Evolutionary conservation across 129 eudicot species (phyloP).

Genomic region (Apium graveolens): DNA sequence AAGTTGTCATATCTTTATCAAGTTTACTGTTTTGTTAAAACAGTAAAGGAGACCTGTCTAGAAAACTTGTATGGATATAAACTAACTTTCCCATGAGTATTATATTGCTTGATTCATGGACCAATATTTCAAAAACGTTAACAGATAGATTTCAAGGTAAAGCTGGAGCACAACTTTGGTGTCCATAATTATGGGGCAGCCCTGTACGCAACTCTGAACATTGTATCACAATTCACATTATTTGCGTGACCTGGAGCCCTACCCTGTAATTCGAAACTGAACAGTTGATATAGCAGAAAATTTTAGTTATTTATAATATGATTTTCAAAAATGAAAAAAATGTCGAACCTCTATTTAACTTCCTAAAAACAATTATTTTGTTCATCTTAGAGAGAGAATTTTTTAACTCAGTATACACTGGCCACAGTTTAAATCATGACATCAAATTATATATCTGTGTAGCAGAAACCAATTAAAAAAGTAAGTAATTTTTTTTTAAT

Average conservation of each 20-base stretch:
- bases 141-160: background rate
- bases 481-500: too few species aligned
- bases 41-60: background rate
- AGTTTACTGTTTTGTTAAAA: background rate
- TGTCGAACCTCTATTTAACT: too few species aligned
- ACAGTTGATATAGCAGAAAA: too few species aligned
- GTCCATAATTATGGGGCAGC: background rate
- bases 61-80: background rate
- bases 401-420: too few species aligned
- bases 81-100: background rate
- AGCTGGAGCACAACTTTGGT: background rate
- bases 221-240: background rate
- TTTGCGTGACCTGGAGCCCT: background rate
- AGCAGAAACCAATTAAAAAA: background rate
- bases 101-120: background rate
- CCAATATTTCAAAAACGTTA: background rate
- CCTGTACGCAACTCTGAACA: background rate
- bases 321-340: too few species aligned
- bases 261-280: background rate
- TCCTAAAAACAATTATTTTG: too few species aligned
- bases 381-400: too few species aligned
- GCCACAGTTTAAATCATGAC: background rate
- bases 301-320: too few species aligned
- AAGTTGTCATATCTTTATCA: background rate
- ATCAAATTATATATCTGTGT: too few species aligned